phyloP scores from a whole-genome alignment of 805 yeast genomes.

The Candida golubevii region DNA sequence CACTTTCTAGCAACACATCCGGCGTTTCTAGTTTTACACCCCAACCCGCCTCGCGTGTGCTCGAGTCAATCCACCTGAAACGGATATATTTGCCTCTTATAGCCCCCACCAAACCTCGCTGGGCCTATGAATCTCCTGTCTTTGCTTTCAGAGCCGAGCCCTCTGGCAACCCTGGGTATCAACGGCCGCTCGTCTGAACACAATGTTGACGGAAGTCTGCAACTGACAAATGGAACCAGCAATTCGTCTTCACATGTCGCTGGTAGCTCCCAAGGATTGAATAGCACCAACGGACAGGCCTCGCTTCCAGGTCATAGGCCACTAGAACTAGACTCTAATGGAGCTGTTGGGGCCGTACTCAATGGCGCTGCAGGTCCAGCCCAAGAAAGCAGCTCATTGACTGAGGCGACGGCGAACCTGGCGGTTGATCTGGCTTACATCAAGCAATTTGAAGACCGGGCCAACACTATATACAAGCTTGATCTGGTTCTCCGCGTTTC shows the following conservation, averaged over 20 bases:
- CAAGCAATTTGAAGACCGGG: slow-evolving; percentile 10
- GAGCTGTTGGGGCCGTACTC: no score
- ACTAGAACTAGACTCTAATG: no score
- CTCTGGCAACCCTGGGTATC: slow-evolving; percentile 1
- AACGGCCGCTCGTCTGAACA: slow-evolving; percentile 1
- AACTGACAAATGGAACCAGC: no score
- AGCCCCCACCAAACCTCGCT: neutral
- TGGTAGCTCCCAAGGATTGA: no score
- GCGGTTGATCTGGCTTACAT: slow-evolving; percentile 10
- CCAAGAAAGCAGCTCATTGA: neutral
- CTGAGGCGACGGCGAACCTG: neutral
- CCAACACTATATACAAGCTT: slow-evolving; percentile 12
- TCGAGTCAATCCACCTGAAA: neutral
- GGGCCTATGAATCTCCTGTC: slow-evolving; percentile 19
- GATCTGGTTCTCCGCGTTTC: slow-evolving; percentile 13
- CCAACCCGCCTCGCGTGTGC: neutral
- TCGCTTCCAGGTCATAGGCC: no score
- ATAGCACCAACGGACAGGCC: no score
- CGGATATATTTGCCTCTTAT: no score
- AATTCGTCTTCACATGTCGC: no score
- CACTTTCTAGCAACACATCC: neutral
- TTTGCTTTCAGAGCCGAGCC: slow-evolving; percentile 16
- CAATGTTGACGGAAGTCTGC: neutral
- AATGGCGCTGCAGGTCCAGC: neutral
- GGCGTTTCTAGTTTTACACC: neutral